Percentiles rank a stretch among this genome's conserved stretches.
Conservation (phyloP, 305 asterid species). For the Rubia occidens region DNA sequence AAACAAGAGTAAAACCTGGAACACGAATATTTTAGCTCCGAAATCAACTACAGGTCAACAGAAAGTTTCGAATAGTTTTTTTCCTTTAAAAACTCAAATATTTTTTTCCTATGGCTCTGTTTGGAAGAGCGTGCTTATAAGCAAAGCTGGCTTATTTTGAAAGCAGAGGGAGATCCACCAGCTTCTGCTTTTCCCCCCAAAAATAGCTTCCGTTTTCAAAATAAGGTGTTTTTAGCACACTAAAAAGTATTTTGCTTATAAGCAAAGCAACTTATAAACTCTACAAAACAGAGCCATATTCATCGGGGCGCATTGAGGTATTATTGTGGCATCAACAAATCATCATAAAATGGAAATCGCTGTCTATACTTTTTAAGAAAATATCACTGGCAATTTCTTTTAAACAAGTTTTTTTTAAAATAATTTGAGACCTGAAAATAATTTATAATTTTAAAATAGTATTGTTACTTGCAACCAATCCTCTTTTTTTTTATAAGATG, state of each 20-base stretch:
- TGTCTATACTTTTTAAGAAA: background rate
- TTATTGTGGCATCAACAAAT: background rate
- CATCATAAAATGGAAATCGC: background rate
- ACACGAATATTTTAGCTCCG: slow-evolving; percentile 22
- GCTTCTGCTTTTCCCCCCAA: too few relatives aligned
- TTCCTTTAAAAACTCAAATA: too few relatives aligned
- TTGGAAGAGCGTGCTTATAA: too few relatives aligned
- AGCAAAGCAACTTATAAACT: too few relatives aligned
- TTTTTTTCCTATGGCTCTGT: too few relatives aligned
- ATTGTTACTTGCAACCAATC: background rate
- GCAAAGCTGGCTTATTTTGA: too few relatives aligned
- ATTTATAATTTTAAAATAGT: background rate
- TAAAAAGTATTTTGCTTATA: too few relatives aligned
- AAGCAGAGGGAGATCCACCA: too few relatives aligned
- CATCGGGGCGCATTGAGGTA: too few relatives aligned
- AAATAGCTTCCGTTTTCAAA: too few relatives aligned
- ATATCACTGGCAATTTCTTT: background rate
- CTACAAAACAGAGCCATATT: background rate
- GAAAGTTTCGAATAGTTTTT: background rate
- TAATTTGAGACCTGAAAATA: background rate
- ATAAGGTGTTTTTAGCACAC: too few relatives aligned
- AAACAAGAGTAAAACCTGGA: slow-evolving; percentile 77
- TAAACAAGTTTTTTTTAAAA: background rate
- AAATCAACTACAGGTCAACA: slow-evolving; percentile 1
- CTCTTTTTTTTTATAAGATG: too few relatives aligned